These are phyloP conservation scores for Krasilnikovozyma curviuscula DNA, from an alignment of 768 basidiomycete species.

Conservation along the genomic window DNA sequence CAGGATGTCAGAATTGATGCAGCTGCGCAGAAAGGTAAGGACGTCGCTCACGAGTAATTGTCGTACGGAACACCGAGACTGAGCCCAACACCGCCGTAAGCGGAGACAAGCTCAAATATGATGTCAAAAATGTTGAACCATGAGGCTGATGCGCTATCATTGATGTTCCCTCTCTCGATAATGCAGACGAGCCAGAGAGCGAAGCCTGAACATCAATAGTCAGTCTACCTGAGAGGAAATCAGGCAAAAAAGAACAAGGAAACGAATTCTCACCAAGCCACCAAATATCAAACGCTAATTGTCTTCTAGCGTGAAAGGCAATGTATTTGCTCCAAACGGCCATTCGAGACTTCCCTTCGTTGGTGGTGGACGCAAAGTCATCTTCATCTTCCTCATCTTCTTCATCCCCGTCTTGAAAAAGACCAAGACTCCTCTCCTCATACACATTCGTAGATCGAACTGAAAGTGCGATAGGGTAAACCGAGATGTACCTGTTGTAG, in stretches of 20 bases:
- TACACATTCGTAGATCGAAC: conserved; percentile 61
- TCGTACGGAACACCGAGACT: conserved; percentile 66
- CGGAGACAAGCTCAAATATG: conserved; percentile 44
- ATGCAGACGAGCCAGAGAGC: conserved; percentile 81
- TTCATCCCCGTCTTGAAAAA: conserved; percentile 38
- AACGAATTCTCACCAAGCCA: conserved; percentile 32
- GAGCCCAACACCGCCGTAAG: conserved; percentile 44
- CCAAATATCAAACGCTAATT: conserved; percentile 50
- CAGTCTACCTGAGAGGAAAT: background rate
- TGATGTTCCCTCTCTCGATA: conserved; percentile 53
- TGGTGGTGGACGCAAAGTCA: conserved; percentile 9
- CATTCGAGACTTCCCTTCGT: conserved; percentile 14
- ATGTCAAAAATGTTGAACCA: conserved; percentile 79
- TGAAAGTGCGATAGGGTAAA: conserved; percentile 28
- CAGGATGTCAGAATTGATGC: background rate
- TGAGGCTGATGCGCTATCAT: conserved; percentile 33
- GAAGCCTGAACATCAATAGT: conserved; percentile 28
- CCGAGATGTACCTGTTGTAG: conserved; percentile 29
- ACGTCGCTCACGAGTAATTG: conserved; percentile 10
- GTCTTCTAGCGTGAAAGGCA: conserved; percentile 56
- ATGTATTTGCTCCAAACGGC: conserved; percentile 25
- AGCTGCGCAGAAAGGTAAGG: background rate
- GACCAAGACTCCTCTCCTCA: conserved; percentile 75
- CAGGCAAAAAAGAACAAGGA: background rate
- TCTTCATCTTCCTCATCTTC: conserved; percentile 21